A percentile compares a stretch with the other conserved stretches of the same genome.
Evolutionary conservation across 768 basidiomycete genomes (phyloP).

Genomic region (Lyophyllum decastes): DNA sequence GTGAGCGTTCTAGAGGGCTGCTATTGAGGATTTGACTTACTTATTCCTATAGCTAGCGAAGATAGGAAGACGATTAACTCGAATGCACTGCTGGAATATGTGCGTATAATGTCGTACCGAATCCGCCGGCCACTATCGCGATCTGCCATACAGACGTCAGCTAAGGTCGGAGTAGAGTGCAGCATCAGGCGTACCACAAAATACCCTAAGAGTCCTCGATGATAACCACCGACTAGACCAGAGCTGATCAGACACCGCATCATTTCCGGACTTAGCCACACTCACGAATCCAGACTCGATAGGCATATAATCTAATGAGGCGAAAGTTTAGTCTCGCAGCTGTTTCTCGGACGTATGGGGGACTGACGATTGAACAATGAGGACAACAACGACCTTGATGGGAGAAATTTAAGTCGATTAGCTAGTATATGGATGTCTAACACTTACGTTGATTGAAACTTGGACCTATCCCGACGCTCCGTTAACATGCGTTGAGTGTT

Average conservation of each 20-base stretch:
- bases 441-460: constrained; percentile 41
- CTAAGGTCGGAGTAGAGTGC: not conserved
- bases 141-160: constrained; percentile 22
- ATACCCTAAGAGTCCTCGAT: constrained; percentile 36
- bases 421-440: not conserved
- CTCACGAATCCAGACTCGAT: constrained; percentile 49
- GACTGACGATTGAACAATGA: constrained; percentile 45
- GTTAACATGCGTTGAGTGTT: not conserved
- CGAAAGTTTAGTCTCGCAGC: not conserved
- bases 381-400: constrained; percentile 38
- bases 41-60: constrained; percentile 31
- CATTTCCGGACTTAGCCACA: constrained; percentile 10
- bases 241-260: not conserved
- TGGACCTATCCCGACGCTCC: constrained; percentile 32
- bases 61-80: not conserved
- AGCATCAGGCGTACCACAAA: constrained; percentile 28
- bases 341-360: not conserved
- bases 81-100: not conserved
- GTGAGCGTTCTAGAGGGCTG: not conserved
- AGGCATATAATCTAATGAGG: constrained; percentile 39
- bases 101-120: constrained; percentile 30
- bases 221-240: constrained; percentile 35
- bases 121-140: constrained; percentile 36
- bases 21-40: constrained; percentile 14
- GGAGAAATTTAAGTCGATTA: not conserved